These are phyloP conservation scores for Cyphellophora europaea DNA, from an alignment of 2,329 filamentous ascomycete species.

Conservation along the genomic window DNA sequence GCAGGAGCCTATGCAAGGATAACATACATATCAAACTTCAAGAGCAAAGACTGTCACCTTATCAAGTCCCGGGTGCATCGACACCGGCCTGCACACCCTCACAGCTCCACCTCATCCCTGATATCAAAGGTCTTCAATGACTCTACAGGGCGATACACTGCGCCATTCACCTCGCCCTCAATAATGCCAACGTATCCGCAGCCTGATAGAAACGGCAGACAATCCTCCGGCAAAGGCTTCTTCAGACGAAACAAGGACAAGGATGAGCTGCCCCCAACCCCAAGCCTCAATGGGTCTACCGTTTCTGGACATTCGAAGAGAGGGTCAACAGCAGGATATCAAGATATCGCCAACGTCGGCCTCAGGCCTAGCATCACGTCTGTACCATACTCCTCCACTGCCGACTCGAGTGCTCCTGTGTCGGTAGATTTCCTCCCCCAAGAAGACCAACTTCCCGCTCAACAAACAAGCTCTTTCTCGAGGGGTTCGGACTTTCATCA, in stretches of 20 bases:
- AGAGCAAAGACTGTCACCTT: too few relatives aligned
- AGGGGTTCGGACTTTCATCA: constrained; percentile 81
- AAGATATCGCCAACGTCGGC: neutral
- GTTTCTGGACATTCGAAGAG: constrained; percentile 65
- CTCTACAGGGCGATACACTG: neutral
- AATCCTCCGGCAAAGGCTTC: constrained; percentile 76
- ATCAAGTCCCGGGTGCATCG: too few relatives aligned
- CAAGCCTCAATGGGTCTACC: constrained; percentile 55
- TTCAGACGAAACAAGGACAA: constrained; percentile 77
- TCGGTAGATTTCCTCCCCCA: constrained; percentile 64
- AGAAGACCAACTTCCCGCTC: constrained; percentile 52
- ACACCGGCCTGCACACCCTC: too few relatives aligned
- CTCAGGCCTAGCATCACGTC: constrained; percentile 52
- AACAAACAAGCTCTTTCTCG: constrained; percentile 73
- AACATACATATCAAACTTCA: neutral
- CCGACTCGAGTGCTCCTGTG: constrained; percentile 61
- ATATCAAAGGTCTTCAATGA: too few relatives aligned
- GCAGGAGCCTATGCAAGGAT: neutral
- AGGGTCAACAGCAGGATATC: constrained; percentile 43
- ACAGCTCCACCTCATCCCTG: too few relatives aligned
- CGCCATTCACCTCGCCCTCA: neutral
- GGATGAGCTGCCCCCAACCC: neutral
- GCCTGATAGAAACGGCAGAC: constrained; percentile 67
- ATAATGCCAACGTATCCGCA: constrained; percentile 47
- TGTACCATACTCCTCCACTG: constrained; percentile 71